Base-by-base conservation (phyloP, 73 alveolate genomes). In the Uronychia binucleata region DNA sequence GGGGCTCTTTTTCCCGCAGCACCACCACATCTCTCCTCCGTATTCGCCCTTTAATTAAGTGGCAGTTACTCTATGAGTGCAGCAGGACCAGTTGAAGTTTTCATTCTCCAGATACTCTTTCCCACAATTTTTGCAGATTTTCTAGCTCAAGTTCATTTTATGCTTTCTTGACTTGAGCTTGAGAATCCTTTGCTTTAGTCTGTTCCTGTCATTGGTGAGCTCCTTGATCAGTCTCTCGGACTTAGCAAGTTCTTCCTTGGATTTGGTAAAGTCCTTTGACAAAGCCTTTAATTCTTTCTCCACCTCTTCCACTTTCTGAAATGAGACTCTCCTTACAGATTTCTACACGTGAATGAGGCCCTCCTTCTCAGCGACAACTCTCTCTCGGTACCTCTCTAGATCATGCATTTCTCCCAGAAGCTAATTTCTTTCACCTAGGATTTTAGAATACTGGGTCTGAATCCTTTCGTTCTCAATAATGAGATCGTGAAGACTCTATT, bases 21-120 rank as follows among this genome's bases (percentile, higher is more conserved):
- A 90, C 96, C 96, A 90, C 89, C 86, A 90, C 85, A 86, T 79
- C 33, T 86, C 96, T n/a, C 93, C 93, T 26, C 88, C 88, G 29
- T 30, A 87, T 58, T 79, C 86, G 34, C 85, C 26, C 85, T 80
- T 74, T 81, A 59, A 5, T 46, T 11, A 58, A 57, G 59, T 82
- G 59, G 77, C 60, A n/a, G 35, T 82, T 26, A 77, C 84, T 29
- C 88, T 74, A 80, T 90, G 96, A 27, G 91, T 90, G 30, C 91
- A 31, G 87, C 96, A 90, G 31, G 93, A 86, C 96, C 96, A 90
- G 74, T 90, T 90, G 77, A 58, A 90, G 34, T 90, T 90, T 35
- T 90, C 93, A 35, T 28, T 11, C 59, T 90, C 96, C 5, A 86
- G 5, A 77, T 35, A 90, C 26, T 77, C 85, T 77, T 77, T 34